Evolutionary conservation across 108 stramenopile genomes (phyloP), one percentile per base, ranked within the genome.

Genomic region (Cyclotella choctawhatcheeana): DNA sequence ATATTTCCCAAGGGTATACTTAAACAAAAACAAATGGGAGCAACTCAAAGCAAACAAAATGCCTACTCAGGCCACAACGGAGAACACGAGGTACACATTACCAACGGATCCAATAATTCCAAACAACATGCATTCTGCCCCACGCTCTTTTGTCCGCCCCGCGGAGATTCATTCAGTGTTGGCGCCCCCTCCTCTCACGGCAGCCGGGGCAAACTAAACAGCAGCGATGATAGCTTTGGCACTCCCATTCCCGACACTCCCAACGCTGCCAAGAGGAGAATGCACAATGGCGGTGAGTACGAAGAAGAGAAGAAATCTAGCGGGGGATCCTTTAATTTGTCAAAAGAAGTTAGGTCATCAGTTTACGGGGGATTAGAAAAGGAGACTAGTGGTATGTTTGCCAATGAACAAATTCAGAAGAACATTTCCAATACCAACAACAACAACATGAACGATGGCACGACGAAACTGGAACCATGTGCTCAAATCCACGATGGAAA

Each of bases 191-290:
- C 74, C 33, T 35, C 35, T n/a, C 60, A 60, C 31, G 20, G 29
- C 54, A 58, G 56, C 26, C 43, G 64, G 4, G 5, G 31, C 62
- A 26, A 45, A 18, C 40, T 40, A n/a, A 48, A 55, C 50, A 53
- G 56, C 55, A 56, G 27, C 34, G 20, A 29, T 13, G 62, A 62
- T 35, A 66, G 54, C 63, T 75, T 83, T 47, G 92, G 92, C n/a
- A 77, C 87, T 3, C 92, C 92, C 10, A 63, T 91, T 27, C 91
- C 88, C 0, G 86, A 88, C 30, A 93, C 88, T 22, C 92, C 92
- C 1, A 24, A 78, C 21, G 31, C 70, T 14, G 35, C 61, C 20
- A 61, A 79, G 24, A 63, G 88, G 27, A 73, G 55, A 52, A 62
- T 44, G 65, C 33, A 29, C 22, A 33, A 52, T 52, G 66, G 48